Percentiles rank a stretch among this genome's conserved stretches.
phyloP scores from a whole-genome alignment of 192 early-diverging fungal species.

The Dissophora globulifera region DNA sequence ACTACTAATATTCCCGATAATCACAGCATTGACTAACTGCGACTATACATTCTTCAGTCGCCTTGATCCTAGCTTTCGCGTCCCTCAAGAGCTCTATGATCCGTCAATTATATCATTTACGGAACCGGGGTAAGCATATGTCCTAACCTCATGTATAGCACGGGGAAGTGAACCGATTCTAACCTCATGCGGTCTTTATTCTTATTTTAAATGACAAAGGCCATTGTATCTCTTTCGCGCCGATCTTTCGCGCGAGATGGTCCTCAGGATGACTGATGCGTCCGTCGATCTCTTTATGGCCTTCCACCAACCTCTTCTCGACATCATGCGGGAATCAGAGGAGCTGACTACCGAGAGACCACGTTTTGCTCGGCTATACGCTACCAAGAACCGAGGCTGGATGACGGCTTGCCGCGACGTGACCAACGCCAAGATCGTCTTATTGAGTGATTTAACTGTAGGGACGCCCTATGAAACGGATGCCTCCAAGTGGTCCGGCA shows the following conservation, averaged over 20 bases:
- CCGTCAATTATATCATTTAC: slow-evolving; percentile 6
- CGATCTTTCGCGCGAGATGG: slow-evolving; percentile 24
- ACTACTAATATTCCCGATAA: too few relatives aligned
- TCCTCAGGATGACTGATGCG: slow-evolving; percentile 36
- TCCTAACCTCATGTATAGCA: not conserved
- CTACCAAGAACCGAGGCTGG: slow-evolving; percentile 32
- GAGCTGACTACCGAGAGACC: slow-evolving; percentile 11
- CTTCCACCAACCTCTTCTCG: slow-evolving; percentile 33
- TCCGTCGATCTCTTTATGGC: slow-evolving; percentile 22
- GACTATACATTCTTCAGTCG: slow-evolving; percentile 6
- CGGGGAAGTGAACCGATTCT: too few relatives aligned
- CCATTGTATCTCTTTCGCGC: slow-evolving; percentile 38
- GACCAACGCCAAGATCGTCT: slow-evolving; percentile 11
- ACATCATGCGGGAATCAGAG: not conserved
- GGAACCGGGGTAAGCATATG: slow-evolving; percentile 28
- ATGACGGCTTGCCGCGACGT: slow-evolving; percentile 24
- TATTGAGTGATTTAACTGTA: slow-evolving; percentile 14
- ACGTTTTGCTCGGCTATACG: slow-evolving; percentile 28
- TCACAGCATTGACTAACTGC: too few relatives aligned
- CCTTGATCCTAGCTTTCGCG: not conserved
- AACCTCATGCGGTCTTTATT: too few relatives aligned
- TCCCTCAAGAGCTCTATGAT: slow-evolving; percentile 32
- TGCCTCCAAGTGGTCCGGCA: not conserved
- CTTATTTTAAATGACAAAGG: too few relatives aligned
- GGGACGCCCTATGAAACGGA: slow-evolving; percentile 16